These are phyloP conservation scores for Quercus lobata DNA, from an alignment of 331 rosid genomes.

Conservation along the genomic window DNA sequence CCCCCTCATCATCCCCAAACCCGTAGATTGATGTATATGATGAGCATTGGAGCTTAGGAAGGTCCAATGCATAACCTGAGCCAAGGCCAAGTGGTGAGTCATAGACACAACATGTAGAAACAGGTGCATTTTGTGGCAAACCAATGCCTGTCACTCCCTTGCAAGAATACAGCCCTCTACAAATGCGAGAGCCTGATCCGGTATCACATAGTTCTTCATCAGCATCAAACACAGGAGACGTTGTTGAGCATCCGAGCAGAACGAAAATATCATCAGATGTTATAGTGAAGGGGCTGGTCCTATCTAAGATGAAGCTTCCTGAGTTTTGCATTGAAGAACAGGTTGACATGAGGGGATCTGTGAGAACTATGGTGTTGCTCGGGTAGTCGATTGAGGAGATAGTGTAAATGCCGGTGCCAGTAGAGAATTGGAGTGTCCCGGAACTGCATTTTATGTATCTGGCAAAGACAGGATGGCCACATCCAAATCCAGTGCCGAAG, in stretches of 20 bases:
- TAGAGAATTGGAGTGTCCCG: conserved; percentile 37
- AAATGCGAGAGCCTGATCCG: conserved; percentile 43
- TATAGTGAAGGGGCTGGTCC: conserved; percentile 38
- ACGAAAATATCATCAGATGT: conserved; percentile 41
- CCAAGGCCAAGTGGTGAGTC: conserved; percentile 28
- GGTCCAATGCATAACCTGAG: conserved; percentile 41
- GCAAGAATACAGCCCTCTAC: conserved; percentile 52
- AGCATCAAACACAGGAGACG: conserved; percentile 47
- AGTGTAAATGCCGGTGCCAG: conserved; percentile 42
- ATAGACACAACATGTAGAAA: conserved; percentile 51
- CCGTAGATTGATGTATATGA: conserved; percentile 44
- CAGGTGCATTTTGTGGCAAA: conserved; percentile 35
- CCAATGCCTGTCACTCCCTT: conserved; percentile 49
- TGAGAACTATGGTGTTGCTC: conserved; percentile 26
- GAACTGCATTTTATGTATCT: conserved; percentile 39
- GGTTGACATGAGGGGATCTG: conserved; percentile 48
- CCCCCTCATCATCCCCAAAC: conserved; percentile 55
- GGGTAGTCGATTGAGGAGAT: conserved; percentile 49
- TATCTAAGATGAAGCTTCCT: conserved; percentile 45
- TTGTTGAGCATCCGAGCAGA: conserved; percentile 52
- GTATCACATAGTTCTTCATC: conserved; percentile 43
- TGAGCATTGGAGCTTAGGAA: conserved; percentile 53
- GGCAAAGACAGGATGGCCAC: conserved; percentile 58
- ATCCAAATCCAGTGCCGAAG: conserved; percentile 50
- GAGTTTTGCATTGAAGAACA: conserved; percentile 53